Base-by-base conservation (phyloP, 192 early-diverging fungal species). In the Podila verticillata region DNA sequence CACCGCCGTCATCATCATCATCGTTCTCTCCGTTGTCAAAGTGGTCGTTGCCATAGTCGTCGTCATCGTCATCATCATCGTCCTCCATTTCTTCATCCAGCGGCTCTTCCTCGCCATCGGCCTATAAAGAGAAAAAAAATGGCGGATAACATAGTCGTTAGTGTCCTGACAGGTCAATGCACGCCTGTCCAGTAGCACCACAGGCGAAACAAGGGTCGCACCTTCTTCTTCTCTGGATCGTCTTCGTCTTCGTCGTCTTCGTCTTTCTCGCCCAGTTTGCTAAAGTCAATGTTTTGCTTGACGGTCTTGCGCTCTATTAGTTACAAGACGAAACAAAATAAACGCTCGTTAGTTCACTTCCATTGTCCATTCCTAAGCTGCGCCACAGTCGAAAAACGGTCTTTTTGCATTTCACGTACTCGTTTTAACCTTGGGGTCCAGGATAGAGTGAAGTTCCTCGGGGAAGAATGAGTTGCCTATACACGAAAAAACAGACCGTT, bases 11-110 rank as follows among this genome's bases (percentile, higher is more conserved):
- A 20, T 71, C 59, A 29, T 79, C 75, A 29, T 71, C 57, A 39
- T 79, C 75, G 10, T 64, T 64, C 34, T 79, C 75, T 44, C 75
- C 75, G 26, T 79, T 72, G 26, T 79, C 75, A 54, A 79, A 79
- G 39, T 79, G 57, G 26, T 36, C 36, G 3, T 79, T 35, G 29
- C 34, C 67, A 49, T 79, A 79, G 22, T 79, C 75, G 54, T 66
- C 62, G 12, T 60, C 75, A 13, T 79, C 75, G 4, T 65, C 68
- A 29, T 78, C 75, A 1, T 79, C 75, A 3, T 79, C 75, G 15
- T 79, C 75, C 20, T 79, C 75, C 20, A 61, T 35, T 13, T 79
- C 75, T 36, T 79, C 75, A 12, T 78, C 74, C 2, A 71, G 63
- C 1, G 66, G 8, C 17, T 62, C 63, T 19, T 79, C 75, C 8